A percentile compares a stretch with the other conserved stretches of the same genome.
These are phyloP conservation scores for Ustulina deusta DNA, from an alignment of 2,329 filamentous ascomycete genomes.

Conservation along the genomic window DNA sequence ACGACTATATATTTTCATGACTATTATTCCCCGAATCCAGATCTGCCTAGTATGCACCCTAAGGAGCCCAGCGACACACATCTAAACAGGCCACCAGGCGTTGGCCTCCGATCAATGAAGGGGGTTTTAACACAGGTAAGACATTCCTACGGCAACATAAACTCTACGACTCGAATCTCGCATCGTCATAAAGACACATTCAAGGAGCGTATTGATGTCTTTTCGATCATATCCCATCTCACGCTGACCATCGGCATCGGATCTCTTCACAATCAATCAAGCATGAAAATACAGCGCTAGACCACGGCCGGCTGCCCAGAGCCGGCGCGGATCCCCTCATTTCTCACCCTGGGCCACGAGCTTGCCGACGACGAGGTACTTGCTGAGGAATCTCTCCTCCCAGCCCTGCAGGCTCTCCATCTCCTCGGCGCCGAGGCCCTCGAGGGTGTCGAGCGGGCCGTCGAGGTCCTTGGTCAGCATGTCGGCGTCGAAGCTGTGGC, in stretches of 20 bases:
- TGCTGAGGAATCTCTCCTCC: slow-evolving; percentile 93
- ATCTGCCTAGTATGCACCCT: not conserved
- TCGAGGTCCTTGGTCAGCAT: slow-evolving; percentile 95
- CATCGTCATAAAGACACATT: not conserved
- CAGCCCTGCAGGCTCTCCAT: slow-evolving; percentile 86
- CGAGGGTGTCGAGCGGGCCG: slow-evolving; percentile 81
- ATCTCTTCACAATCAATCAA: slow-evolving; percentile 1
- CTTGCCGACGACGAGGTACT: slow-evolving; percentile 94
- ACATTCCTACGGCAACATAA: not conserved
- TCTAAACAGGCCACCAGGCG: too few species aligned
- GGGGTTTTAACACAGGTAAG: too few species aligned
- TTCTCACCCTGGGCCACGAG: slow-evolving; percentile 67
- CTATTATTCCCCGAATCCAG: not conserved
- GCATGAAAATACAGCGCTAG: not conserved
- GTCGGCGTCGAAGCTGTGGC: slow-evolving; percentile 91
- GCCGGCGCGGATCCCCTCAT: slow-evolving; percentile 22
- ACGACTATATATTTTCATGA: not conserved
- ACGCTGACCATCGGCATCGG: not conserved
- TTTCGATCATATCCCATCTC: not conserved
- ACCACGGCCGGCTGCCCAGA: not conserved
- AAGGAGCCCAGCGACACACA: too few species aligned
- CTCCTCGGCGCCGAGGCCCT: slow-evolving; percentile 78
- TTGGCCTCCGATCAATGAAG: too few species aligned
- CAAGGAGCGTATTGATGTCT: not conserved
- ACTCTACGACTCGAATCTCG: not conserved